Evolutionary conservation across 345 rosid species (phyloP), one percentile per base, ranked within the genome.

Genomic region (Zanthoxylum bungeanum): DNA sequence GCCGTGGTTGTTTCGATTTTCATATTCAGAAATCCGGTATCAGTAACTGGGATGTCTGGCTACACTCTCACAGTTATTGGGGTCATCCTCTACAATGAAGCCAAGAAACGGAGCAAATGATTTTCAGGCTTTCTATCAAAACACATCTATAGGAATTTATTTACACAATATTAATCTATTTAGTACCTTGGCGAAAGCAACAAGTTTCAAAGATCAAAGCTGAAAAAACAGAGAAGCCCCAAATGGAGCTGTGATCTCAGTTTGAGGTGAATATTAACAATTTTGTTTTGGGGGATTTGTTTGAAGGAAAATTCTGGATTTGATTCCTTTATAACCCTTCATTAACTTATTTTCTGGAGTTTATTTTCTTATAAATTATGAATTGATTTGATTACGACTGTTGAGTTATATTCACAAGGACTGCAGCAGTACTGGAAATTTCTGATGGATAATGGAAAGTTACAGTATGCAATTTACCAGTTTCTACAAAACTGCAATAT

Each of bases 11-110:
- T n/a, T n/a, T n/a, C n/a, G n/a, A n/a, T n/a, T n/a, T n/a, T n/a
- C n/a, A n/a, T n/a, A n/a, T n/a, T n/a, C n/a, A n/a, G n/a, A 66
- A 80, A 83, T 58, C 83, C 86, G 2, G 86, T 83, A 24, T 77
- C 83, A 27, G 72, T 83, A 9, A 83, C 78, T 12, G 86, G 83
- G 47, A 84, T 84, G 79, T 64, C 81, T 4, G 85, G 88, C 5
- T 84, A 84, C 71, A 36, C 70, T 5, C 66, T 84, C 68, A 84
- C 84, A 0, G 80, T 81, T 5, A 42, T 31, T 4, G 88, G 85
- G 5, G 85, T 84, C 52, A 64, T 84, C 51, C 77, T 84, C 30
- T 81, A 81, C 70, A 75, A 63, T 50, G 82, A 81, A 73, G 85
- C 84, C 71, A 84, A 81, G 79, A 81, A 79, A 60, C 63, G 82